Evolutionary conservation across 2,329 filamentous ascomycete species (phyloP).

Genomic region (Graphilbum fragrans): DNA sequence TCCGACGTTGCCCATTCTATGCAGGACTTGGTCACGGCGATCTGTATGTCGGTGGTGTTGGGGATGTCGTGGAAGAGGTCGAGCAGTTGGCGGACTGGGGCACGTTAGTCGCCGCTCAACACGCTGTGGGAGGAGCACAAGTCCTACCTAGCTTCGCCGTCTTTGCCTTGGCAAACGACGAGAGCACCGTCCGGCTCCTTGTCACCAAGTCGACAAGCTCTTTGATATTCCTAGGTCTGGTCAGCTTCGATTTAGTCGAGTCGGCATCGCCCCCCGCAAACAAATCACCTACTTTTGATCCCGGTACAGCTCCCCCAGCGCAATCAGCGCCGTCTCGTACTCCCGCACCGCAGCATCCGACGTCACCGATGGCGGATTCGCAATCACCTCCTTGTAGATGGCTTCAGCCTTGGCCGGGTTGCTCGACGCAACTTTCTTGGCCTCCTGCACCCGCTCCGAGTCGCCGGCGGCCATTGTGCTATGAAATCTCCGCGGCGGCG

Average conservation of each 20-base stretch:
- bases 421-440: constrained; percentile 69
- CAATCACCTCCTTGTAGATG: constrained; percentile 82
- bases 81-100: constrained; percentile 84
- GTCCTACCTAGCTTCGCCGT: constrained; percentile 93
- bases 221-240: constrained; percentile 51
- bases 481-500: too few species aligned
- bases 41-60: constrained; percentile 87
- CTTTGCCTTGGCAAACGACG: constrained; percentile 97
- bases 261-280: neutral
- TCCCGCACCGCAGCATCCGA: constrained; percentile 78
- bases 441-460: constrained; percentile 67
- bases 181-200: constrained; percentile 80
- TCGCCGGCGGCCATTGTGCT: constrained; percentile 42
- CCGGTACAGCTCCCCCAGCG: constrained; percentile 82
- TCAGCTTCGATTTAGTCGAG: neutral
- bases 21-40: constrained; percentile 92
- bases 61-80: constrained; percentile 92
- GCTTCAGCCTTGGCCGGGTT: constrained; percentile 75
- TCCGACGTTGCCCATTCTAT: constrained; percentile 98
- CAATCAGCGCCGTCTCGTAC: constrained; percentile 82
- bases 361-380: constrained; percentile 69
- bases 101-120: too few species aligned
- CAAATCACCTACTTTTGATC: constrained; percentile 59
- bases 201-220: constrained; percentile 84
- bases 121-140: too few species aligned